Evolutionary conservation across 352 stramenopile genomes (phyloP), one percentile per base, ranked within the genome.

Genomic region (Lagenidium giganteum): DNA sequence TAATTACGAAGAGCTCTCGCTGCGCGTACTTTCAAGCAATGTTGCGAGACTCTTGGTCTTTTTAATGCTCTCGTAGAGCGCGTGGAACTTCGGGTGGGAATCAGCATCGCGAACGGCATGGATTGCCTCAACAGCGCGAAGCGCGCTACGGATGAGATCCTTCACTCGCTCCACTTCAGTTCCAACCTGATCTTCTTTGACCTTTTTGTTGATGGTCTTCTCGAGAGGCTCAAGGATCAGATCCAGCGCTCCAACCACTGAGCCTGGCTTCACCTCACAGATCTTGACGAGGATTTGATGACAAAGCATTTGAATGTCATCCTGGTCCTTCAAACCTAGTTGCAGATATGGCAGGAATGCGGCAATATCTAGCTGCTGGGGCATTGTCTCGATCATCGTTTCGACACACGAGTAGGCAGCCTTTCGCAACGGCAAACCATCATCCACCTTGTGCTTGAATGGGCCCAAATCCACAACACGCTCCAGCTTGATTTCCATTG

Each of bases 371-470:
- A 99, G 53, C 45, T 89, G 87, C 36, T 93, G 70, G 7, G 93
- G 94, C 5, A 98, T 70, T 37, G 87, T 89, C 43, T 98, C 93
- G 8, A 99, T 66, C 31, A 98, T 83, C 8, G 95, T 98, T 50
- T 98, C 90, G 25, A 98, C 82, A 57, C 95, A 97, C 20, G 92
- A 88, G 37, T 98, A 95, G 8, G 95, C 80, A 22, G 95, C 89
- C 61, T 95, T 95, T 30, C 83, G 83, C 35, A 95, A 59, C 35
- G 80, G 74, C 12, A 95, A 61, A 1, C 79, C 83, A 58, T 95
- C 83, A 42, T 95, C 83, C 23, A 99, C 95, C 48, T 96, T 98
- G 61, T 99, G 96, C 59, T 98, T 99, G 70, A 99, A 99, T 17
- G 96, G 96, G 42, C 96, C 96, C 39, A 99, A 79, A 63, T 99